Conservation (phyloP, 345 rosid species). For the Hibiscus trionum region DNA sequence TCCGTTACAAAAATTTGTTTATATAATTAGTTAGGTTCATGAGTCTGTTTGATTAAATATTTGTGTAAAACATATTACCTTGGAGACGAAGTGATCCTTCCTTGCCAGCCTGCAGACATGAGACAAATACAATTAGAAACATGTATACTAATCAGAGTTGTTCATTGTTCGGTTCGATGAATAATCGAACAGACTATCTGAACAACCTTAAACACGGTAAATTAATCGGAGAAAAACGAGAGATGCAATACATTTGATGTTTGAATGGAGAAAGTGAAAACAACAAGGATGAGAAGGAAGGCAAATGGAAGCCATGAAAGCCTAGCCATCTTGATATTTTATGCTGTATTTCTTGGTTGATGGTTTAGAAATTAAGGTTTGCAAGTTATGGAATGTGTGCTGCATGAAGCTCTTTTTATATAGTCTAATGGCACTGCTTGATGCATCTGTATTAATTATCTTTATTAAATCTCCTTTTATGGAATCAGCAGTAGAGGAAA, state of each 20-base stretch:
- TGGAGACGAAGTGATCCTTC: constrained; percentile 13
- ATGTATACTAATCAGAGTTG: no score
- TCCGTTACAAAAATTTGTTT: not conserved
- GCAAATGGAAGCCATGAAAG: not conserved
- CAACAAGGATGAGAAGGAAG: not conserved
- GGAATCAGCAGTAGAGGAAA: not conserved
- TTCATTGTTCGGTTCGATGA: no score
- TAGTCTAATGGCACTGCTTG: not conserved
- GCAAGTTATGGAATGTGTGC: not conserved
- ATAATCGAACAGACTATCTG: no score
- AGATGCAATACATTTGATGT: not conserved
- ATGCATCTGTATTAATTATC: no score
- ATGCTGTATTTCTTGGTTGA: not conserved
- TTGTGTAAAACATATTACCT: not conserved
- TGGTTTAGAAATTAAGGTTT: not conserved
- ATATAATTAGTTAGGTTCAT: not conserved
- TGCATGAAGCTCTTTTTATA: not conserved
- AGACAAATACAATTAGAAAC: not conserved
- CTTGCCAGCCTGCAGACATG: constrained; percentile 8
- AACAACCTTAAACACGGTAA: no score
- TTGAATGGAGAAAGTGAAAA: not conserved
- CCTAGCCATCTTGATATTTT: not conserved
- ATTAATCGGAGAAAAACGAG: not conserved
- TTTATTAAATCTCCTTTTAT: not conserved
- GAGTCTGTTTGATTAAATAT: no score